Base-by-base conservation (phyloP, 805 yeast species). In the Ogataea sp. region DNA sequence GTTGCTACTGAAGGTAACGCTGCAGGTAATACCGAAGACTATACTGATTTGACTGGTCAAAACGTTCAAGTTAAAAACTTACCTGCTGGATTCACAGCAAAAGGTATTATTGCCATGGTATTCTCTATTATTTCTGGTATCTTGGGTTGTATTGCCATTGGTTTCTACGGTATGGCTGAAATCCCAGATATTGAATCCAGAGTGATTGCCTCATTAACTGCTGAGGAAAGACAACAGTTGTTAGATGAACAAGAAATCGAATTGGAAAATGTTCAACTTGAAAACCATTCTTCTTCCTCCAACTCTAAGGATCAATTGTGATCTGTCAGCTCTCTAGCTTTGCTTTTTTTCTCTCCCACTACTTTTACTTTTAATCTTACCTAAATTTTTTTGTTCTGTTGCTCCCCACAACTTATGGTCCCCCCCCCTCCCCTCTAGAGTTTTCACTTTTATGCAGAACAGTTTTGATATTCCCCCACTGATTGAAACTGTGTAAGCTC, bases 41-140 rank as follows among this genome's bases (percentile, higher is more conserved):
- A 66, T 65, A 56, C 77, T 42, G 80, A 90, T 59, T 70, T 93
- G 50, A 61, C 70, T 10, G 94, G 94, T 45, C 78, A 86, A 66
- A 80, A 82, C 58, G 68, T 71, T 30, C 97, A 89, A 66, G 67
- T 48, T 26, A 66, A 68, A 47, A 50, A 64, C 32, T 73, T 93
- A 53, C 97, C 97, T 34, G 57, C 70, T 34, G 97, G 97, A 16
- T 93, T 93, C 75, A 90, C 97, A 37, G 85, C 95, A 42, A 80
- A 83, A 58, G 98, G 98, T 69, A 80, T 83, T 58, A 95, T 90
- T 39, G 97, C 97, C 11, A 67, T 93, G 61, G 90, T 83, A 16
- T 90, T 93, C 71, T 86, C 96, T 6, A 76, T 85, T 70, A 54
- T 90, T 50, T 75, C 95, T 37, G 98, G 93, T 55, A 57, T 86